Percentiles rank a stretch among this genome's conserved stretches.
These are phyloP conservation scores for Inga laurina DNA, from an alignment of 306 rosid genomes.

Conservation along the genomic window DNA sequence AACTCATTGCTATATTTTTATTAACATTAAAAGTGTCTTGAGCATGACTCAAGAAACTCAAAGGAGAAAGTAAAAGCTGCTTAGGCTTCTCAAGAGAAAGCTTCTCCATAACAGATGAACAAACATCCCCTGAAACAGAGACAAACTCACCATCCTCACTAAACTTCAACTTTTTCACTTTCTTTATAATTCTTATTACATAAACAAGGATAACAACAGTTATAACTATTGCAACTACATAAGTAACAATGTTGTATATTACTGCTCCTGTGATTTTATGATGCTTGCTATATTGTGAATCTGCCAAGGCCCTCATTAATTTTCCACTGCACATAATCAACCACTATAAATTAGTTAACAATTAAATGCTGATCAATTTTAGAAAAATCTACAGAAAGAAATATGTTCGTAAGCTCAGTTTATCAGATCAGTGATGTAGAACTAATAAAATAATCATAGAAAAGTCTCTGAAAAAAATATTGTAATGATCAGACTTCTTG, in stretches of 20 bases:
- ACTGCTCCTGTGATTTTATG: conserved; percentile 80
- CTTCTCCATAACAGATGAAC: conserved; percentile 66
- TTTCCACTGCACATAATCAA: conserved; percentile 66
- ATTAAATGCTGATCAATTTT: neutral
- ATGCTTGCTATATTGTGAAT: conserved; percentile 72
- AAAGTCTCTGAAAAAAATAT: neutral
- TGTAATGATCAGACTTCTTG: neutral
- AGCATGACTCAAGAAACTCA: neutral
- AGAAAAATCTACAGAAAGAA: neutral
- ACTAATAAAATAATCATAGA: neutral
- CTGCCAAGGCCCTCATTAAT: conserved; percentile 73
- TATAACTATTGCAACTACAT: conserved; percentile 65
- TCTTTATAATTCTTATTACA: conserved; percentile 66
- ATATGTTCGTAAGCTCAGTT: neutral
- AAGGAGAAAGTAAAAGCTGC: conserved; percentile 24
- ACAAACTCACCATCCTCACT: conserved; percentile 39
- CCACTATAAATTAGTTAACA: neutral
- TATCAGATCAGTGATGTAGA: neutral
- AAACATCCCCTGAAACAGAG: conserved; percentile 38
- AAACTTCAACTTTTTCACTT: conserved; percentile 55
- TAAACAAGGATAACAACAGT: conserved; percentile 72
- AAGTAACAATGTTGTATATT: conserved; percentile 74
- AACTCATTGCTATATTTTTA: conserved; percentile 21
- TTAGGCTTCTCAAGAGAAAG: conserved; percentile 58
- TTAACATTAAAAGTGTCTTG: too few species aligned